Evolutionary conservation across 306 rosid genomes (phyloP).

Genomic region (Comarum palustre): DNA sequence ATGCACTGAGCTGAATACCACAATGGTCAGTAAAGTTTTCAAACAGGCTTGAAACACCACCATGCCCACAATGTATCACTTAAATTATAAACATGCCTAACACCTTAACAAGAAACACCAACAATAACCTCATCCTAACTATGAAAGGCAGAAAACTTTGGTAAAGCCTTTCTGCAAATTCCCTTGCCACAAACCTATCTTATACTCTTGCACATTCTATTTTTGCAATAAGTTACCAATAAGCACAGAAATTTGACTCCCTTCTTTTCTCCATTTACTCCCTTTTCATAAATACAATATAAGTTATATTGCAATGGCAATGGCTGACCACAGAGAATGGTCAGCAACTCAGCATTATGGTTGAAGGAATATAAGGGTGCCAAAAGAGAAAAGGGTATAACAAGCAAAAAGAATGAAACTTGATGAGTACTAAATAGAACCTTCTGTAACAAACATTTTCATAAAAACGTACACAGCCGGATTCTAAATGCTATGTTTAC

Average conservation of each 20-base stretch:
- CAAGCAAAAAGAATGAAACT: too few relatives aligned
- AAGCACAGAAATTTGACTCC: too few relatives aligned
- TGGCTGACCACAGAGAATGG: neutral
- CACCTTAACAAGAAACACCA: neutral
- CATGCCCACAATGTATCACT: neutral
- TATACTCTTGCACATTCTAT: too few relatives aligned
- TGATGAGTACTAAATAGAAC: neutral
- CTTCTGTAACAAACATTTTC: neutral
- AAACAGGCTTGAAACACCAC: neutral
- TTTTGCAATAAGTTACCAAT: too few relatives aligned
- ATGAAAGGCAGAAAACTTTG: neutral
- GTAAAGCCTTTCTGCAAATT: neutral
- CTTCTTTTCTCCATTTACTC: neutral
- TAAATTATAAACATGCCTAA: neutral
- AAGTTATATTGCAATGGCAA: neutral
- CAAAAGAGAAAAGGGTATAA: neutral
- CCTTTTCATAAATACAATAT: neutral
- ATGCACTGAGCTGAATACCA: neutral
- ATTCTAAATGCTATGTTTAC: neutral
- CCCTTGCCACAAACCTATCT: neutral
- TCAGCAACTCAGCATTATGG: neutral
- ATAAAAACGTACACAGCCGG: neutral
- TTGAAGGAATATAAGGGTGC: neutral
- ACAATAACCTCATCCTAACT: neutral
- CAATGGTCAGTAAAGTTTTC: neutral